These are phyloP conservation scores for Pogostemon cablin DNA, from an alignment of 257 asterid genomes.

Conservation along the genomic window DNA sequence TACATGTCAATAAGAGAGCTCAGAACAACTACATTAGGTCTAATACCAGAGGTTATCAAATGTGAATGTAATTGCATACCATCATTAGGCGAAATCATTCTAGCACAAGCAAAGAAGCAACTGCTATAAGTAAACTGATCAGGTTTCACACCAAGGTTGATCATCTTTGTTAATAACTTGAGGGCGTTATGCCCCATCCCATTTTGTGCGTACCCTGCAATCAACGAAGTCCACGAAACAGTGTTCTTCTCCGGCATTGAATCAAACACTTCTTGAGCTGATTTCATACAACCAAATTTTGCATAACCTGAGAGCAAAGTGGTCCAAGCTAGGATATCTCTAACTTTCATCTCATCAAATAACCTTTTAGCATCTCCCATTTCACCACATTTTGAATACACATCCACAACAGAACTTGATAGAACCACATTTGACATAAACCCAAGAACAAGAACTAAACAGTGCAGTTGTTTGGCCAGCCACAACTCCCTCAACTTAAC, in stretches of 20 bases:
- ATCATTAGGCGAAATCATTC: slow-evolving; percentile 42
- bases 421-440: slow-evolving; percentile 63
- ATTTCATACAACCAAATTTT: slow-evolving; percentile 56
- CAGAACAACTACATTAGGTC: slow-evolving; percentile 55
- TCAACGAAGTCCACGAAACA: slow-evolving; percentile 74
- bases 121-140: slow-evolving; percentile 67
- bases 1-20: slow-evolving; percentile 81
- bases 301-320: slow-evolving; percentile 75
- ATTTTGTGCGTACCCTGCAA: slow-evolving; percentile 61
- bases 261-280: slow-evolving; percentile 58
- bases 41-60: slow-evolving; percentile 48
- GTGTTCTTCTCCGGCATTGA: slow-evolving; percentile 62
- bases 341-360: slow-evolving; percentile 62
- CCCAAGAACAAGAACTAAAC: slow-evolving; percentile 63
- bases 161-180: slow-evolving; percentile 51
- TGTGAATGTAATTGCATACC: slow-evolving; percentile 74
- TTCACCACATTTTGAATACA: slow-evolving; percentile 69
- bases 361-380: slow-evolving; percentile 59
- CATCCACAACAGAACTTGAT: slow-evolving; percentile 64
- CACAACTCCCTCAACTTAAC: slow-evolving; percentile 61
- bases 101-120: slow-evolving; percentile 68
- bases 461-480: slow-evolving; percentile 64
- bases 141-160: slow-evolving; percentile 45
- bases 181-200: slow-evolving; percentile 54
- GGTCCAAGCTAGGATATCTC: slow-evolving; percentile 78